Base-by-base conservation (phyloP, 2,329 filamentous ascomycete genomes). In the Sordariomycetes sp. region DNA sequence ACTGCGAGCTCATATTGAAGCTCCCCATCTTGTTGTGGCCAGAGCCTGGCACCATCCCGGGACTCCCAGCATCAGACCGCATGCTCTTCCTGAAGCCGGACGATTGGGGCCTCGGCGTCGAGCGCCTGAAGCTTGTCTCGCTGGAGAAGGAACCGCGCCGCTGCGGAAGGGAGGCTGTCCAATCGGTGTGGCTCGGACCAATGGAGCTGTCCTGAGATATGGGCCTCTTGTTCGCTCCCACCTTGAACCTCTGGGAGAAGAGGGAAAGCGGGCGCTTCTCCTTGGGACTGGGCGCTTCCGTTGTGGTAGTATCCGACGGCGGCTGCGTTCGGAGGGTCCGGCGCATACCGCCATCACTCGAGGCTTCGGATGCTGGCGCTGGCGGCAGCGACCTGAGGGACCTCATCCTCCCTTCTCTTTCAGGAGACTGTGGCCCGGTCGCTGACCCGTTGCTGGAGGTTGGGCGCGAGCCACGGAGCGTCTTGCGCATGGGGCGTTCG, bases 101-200 rank as follows among this genome's bases (percentile, higher is more conserved):
- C 0, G 76, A 76, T 51, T 75, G 69, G 48, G 70, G 70, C 6
- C 72, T 66, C 42, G 77, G 71, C 60, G 80, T 78, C 51, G 74
- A 70, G 32, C 89, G 85, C 65, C 81, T 86, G 73, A 96, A 96
- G 67, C 89, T 95, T 70, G 88, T 95, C 52, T 89, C 60, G 39
- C 61, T 62, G 36, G 60, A 61, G 20, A 56, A 55, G 2, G 61
- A 62, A 4, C 48, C 58, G 10, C 57, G 59, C 2, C 58, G 60
- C 28, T 57, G 58, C 24, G 57, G 42, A 35, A 54, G 55, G 35
- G 55, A 28, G 2, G 34, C 42, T 20, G 52, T 15, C 55, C 55
- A 57, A 13, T 28, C 36, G 15, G 28, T 15, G 6, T 48, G 32
- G 12, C 5, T 5, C 50, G 36, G 10, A 8, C 17, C 17, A 2